Base-by-base conservation (phyloP, 2,329 filamentous ascomycete genomes). In the Venturia oleaginea region DNA sequence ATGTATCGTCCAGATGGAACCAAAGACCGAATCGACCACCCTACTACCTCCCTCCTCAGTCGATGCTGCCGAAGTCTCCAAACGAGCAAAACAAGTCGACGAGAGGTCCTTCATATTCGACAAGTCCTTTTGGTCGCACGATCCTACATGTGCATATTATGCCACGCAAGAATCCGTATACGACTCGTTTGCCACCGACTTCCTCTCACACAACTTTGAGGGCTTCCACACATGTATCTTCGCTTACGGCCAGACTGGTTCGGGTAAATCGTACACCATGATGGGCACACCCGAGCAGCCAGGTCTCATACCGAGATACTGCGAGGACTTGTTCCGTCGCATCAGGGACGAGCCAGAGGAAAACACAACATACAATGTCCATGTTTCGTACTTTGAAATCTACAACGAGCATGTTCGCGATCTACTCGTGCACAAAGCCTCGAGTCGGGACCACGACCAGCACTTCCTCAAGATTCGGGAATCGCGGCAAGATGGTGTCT, bases 171-270 rank as follows among this genome's bases (percentile, higher is more conserved):
- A 92, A 71, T 90, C 97, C 71, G 89, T 99, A 64, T 97, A 99
- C 81, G 91, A 94, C 72, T 89, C 89, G 66, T 83, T 99, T 30
- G 94, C 94, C 64, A 92, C 97, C 75, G 94, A 97, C 73, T 97
- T 99, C 70, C 83, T 99, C 67, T 94, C 99, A 76, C 94, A 99
- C 82, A 99, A 99, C 78, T 99, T 99, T 71, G 92, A 97, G 74
- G 94, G 94, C 68, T 99, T 99, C 79, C 93, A 99, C 77, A 99
- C 94, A 0, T 99, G 94, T 76, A 99, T 99, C 70, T 97, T 99
- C 73, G 94, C 94, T 66, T 97, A 99, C 72, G 94, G 94, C 13
- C 94, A 99, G 80, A 99, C 94, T 0, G 94, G 94, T 30, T 96
- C 92, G 0, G 94, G 94, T 62, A 99, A 99, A 80, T 96, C 91